These are phyloP conservation scores for Hypoxylon sp. DNA, from an alignment of 2,329 filamentous ascomycete genomes.

Conservation along the genomic window DNA sequence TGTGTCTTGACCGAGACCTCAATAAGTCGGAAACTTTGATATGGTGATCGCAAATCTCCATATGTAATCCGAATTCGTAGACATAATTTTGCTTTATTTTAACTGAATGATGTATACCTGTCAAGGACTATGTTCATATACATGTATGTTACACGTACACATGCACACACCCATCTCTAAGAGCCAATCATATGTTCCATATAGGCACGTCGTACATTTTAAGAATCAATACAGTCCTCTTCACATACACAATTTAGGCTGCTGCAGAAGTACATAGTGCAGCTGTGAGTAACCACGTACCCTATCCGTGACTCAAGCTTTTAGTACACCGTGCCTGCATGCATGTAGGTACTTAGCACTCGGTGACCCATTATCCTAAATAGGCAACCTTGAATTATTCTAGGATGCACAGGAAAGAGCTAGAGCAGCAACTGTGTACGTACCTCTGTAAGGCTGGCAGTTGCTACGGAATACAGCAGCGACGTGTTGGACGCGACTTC, in stretches of 20 bases:
- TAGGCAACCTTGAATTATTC: background rate
- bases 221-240: background rate
- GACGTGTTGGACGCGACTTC: slow-evolving; percentile 4
- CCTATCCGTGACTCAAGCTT: background rate
- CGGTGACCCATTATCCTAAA: background rate
- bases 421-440: background rate
- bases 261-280: background rate
- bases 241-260: background rate
- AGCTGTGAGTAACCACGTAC: background rate
- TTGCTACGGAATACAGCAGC: background rate
- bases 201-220: background rate
- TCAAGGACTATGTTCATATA: background rate
- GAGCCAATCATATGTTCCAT: background rate
- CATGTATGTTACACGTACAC: background rate
- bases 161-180: background rate
- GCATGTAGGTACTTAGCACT: too few relatives aligned
- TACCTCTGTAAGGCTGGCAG: slow-evolving; percentile 13
- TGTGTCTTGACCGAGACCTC: too few relatives aligned
- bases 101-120: too few relatives aligned
- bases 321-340: background rate
- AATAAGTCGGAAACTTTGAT: too few relatives aligned
- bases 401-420: too few relatives aligned
- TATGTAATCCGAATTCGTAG: too few relatives aligned
- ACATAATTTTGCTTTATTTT: too few relatives aligned
- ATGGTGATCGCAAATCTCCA: too few relatives aligned